A percentile compares a stretch with the other conserved stretches of the same genome.
Evolutionary conservation across 768 basidiomycete species (phyloP).

Genomic region (Lentinula lateritia): DNA sequence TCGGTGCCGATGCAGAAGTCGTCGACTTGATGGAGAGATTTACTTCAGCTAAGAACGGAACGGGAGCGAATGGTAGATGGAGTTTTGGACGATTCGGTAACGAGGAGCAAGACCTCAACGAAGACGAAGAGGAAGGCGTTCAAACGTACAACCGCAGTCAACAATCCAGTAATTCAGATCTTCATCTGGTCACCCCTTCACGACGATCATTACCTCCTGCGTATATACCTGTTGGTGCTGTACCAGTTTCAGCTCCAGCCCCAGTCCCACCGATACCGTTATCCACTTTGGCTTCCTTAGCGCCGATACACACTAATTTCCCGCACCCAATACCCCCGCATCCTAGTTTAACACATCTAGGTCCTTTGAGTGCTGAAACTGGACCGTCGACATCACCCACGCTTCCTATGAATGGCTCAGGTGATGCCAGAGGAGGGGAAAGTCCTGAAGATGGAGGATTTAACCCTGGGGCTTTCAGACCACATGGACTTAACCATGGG

Average conservation of each 20-base stretch:
- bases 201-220: constrained; percentile 7
- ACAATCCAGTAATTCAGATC: neutral
- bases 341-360: neutral
- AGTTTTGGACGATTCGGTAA: constrained; percentile 40
- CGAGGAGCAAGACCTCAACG: neutral
- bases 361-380: constrained; percentile 1
- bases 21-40: constrained; percentile 25
- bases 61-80: constrained; percentile 26
- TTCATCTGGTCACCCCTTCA: neutral
- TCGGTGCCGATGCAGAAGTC: constrained; percentile 7
- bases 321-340: constrained; percentile 7
- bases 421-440: neutral
- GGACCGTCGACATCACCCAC: neutral
- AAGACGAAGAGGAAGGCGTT: neutral
- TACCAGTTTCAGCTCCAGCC: neutral
- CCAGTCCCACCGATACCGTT: constrained; percentile 5
- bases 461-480: constrained; percentile 9
- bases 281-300: neutral
- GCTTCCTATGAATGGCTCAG: neutral
- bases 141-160: neutral
- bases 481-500: constrained; percentile 12
- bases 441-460: neutral
- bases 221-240: constrained; percentile 1
- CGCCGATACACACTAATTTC: constrained; percentile 1
- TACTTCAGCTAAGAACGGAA: neutral